These are phyloP conservation scores for Spathaspora boniae DNA, from an alignment of 805 yeast species.

Conservation along the genomic window DNA sequence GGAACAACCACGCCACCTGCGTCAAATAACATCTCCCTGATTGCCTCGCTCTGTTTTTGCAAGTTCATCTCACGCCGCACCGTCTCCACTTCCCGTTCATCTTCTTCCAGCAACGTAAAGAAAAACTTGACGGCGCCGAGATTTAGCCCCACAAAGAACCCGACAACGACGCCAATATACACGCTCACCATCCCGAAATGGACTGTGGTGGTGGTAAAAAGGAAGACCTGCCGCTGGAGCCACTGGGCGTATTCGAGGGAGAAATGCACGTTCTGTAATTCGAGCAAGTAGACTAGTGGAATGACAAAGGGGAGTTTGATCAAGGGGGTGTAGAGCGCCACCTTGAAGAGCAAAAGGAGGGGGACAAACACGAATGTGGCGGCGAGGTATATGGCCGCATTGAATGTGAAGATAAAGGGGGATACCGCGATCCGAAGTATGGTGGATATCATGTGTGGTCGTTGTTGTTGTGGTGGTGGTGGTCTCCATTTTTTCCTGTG, in stretches of 20 bases:
- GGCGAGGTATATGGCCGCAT: conserved; percentile 1
- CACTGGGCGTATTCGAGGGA: conserved; percentile 6
- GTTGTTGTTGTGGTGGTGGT: too few species aligned
- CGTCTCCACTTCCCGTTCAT: neutral
- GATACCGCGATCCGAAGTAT: too few species aligned
- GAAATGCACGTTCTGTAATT: conserved; percentile 8
- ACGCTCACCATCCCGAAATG: conserved; percentile 11
- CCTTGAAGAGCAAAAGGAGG: conserved; percentile 2
- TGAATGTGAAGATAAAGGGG: too few species aligned
- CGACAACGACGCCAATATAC: conserved; percentile 11
- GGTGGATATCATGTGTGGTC: too few species aligned
- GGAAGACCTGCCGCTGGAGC: conserved; percentile 9
- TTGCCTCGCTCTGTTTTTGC: neutral
- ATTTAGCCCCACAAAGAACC: conserved; percentile 9
- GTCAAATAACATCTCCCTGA: neutral
- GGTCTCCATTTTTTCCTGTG: neutral
- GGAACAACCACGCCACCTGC: conserved; percentile 7
- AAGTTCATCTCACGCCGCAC: conserved; percentile 2
- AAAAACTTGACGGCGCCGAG: conserved; percentile 8
- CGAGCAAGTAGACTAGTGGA: conserved; percentile 10
- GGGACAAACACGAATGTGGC: conserved; percentile 9
- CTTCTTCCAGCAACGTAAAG: conserved; percentile 4
- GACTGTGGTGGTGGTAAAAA: conserved; percentile 8
- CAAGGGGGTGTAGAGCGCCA: conserved; percentile 11
- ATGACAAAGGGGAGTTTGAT: conserved; percentile 11